phyloP scores from a whole-genome alignment of 352 stramenopile genomes.

The Proteromonas lacertae region DNA sequence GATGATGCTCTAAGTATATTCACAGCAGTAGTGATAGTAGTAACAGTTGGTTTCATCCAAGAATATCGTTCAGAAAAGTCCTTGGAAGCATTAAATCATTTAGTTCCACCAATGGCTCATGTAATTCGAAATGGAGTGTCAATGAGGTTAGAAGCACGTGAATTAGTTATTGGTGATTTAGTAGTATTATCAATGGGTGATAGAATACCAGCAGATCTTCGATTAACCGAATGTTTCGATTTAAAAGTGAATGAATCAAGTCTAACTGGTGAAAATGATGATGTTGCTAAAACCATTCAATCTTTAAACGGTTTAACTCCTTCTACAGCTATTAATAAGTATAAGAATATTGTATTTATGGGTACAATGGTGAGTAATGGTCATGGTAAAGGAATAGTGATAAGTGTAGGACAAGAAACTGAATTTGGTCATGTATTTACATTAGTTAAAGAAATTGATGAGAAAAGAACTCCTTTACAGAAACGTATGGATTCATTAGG shows the following conservation, averaged over 20 bases:
- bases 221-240: not conserved
- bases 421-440: conserved; percentile 13
- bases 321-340: too few species aligned
- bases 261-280: conserved; percentile 4
- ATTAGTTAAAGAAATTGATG: too few species aligned
- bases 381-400: conserved; percentile 1
- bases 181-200: not conserved
- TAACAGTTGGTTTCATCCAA: too few species aligned
- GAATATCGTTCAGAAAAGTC: too few species aligned
- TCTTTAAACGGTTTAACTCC: too few species aligned
- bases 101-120: conserved; percentile 9
- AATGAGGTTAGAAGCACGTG: not conserved
- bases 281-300: too few species aligned
- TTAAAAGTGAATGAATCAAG: conserved; percentile 2
- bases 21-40: too few species aligned
- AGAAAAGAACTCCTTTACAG: not conserved
- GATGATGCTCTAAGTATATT: too few species aligned
- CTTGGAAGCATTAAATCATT: too few species aligned
- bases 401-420: conserved; percentile 46
- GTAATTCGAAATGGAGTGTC: conserved; percentile 17
- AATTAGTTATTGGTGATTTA: conserved; percentile 1
- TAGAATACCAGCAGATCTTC: not conserved
- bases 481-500: not conserved
- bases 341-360: conserved; percentile 3
- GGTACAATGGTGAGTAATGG: not conserved